A percentile compares a stretch with the other conserved stretches of the same genome.
These are phyloP conservation scores for Euclidium syriacum DNA, from an alignment of 345 rosid genomes.

Conservation along the genomic window DNA sequence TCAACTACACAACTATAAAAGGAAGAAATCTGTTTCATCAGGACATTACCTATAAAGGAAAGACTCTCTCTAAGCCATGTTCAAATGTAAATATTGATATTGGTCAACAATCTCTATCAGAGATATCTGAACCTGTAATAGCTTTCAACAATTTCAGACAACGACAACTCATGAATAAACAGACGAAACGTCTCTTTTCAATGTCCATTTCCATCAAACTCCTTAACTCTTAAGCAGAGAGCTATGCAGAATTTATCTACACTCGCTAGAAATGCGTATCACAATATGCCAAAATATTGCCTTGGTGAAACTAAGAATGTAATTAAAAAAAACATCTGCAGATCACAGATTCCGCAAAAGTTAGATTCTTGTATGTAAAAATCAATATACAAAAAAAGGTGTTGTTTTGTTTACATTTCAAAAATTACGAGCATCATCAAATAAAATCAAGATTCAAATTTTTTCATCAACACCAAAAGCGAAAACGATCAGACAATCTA, in stretches of 20 bases:
- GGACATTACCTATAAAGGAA: not conserved
- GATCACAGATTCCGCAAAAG: not conserved
- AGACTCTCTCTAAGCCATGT: not conserved
- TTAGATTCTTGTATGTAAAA: not conserved
- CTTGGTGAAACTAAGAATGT: not conserved
- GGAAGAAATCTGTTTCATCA: not conserved
- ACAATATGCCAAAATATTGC: not conserved
- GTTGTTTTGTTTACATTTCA: not conserved
- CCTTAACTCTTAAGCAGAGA: not conserved
- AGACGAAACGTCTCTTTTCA: not conserved
- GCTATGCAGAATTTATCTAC: not conserved
- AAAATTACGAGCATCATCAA: not conserved
- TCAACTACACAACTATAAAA: constrained; percentile 8
- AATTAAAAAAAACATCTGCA: not conserved
- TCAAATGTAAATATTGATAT: not conserved
- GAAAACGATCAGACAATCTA: not conserved
- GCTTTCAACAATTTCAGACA: not conserved
- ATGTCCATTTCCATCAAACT: not conserved
- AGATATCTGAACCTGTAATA: not conserved
- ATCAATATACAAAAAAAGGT: not conserved
- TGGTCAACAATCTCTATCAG: constrained; percentile 1
- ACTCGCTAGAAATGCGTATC: not conserved
- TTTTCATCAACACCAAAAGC: not conserved
- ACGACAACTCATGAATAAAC: not conserved
- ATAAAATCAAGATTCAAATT: not conserved